Evolutionary conservation across 208 protist species (phyloP).

Genomic region (Leishmania major): DNA sequence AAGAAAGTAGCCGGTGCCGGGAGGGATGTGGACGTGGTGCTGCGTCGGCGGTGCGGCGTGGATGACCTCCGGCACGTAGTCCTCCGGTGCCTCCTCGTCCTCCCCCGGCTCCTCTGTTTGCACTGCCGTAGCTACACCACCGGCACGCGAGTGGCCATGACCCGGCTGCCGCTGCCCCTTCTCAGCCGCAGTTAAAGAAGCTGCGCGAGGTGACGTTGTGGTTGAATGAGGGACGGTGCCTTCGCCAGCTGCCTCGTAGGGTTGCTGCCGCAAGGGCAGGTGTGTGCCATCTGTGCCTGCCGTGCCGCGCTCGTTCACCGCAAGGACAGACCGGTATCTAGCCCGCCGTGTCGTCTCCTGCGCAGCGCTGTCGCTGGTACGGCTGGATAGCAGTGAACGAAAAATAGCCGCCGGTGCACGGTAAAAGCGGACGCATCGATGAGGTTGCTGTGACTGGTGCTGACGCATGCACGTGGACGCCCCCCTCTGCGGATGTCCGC

Average conservation of each 20-base stretch:
- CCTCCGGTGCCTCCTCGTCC: slow-evolving; percentile 37
- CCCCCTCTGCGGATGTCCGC: neutral
- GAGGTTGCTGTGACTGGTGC: neutral
- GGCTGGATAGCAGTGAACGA: slow-evolving; percentile 5
- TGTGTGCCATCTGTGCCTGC: neutral
- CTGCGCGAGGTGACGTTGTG: neutral
- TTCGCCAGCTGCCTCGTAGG: neutral
- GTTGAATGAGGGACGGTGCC: neutral
- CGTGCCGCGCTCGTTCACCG: neutral
- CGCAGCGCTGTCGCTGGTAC: neutral
- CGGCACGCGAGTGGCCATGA: neutral
- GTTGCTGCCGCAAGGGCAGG: neutral
- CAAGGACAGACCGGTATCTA: neutral
- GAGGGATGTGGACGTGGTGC: slow-evolving; percentile 42
- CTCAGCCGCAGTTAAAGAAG: neutral
- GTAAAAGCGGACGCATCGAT: slow-evolving; percentile 19
- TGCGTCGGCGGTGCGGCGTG: slow-evolving; percentile 29
- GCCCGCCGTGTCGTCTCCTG: neutral
- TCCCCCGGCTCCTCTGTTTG: slow-evolving; percentile 15
- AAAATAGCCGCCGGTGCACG: slow-evolving; percentile 30
- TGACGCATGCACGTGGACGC: slow-evolving; percentile 13
- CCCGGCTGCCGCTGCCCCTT: neutral
- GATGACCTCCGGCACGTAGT: slow-evolving; percentile 55
- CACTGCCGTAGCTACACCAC: neutral
- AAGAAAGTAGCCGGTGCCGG: slow-evolving; percentile 86